These are phyloP conservation scores for Ophiocordyceps camponoti-floridani DNA, from an alignment of 2,329 filamentous ascomycete genomes.

Conservation along the genomic window DNA sequence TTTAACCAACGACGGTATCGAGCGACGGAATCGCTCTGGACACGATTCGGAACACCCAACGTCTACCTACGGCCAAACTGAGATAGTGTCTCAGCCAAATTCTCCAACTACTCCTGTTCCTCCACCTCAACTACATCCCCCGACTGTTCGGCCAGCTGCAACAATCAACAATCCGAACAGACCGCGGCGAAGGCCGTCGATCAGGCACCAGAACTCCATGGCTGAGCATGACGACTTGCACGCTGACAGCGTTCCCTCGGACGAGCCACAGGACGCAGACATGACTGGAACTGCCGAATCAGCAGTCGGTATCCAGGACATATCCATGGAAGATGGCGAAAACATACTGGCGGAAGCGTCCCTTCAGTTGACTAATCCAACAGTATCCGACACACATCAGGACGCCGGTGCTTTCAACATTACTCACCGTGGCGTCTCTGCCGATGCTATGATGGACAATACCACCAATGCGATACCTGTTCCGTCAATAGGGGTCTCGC, in stretches of 20 bases:
- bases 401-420: conserved; percentile 89
- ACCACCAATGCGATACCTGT: conserved; percentile 47
- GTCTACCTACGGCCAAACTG: conserved; percentile 53
- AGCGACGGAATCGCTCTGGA: conserved; percentile 64
- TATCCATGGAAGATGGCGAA: conserved; percentile 61
- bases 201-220: conserved; percentile 82
- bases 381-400: conserved; percentile 61
- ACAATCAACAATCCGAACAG: conserved; percentile 35
- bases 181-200: conserved; percentile 58
- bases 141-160: conserved; percentile 33
- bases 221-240: conserved; percentile 76
- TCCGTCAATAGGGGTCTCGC: conserved; percentile 54
- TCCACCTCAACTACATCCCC: conserved; percentile 39
- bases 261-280: conserved; percentile 58
- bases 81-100: conserved; percentile 72
- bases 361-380: conserved; percentile 58
- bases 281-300: conserved; percentile 66
- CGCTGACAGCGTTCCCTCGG: conserved; percentile 65
- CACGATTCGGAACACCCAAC: conserved; percentile 69
- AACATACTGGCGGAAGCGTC: conserved; percentile 59
- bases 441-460: conserved; percentile 73
- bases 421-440: conserved; percentile 62
- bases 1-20: conserved; percentile 48
- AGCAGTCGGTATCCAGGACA: conserved; percentile 72
- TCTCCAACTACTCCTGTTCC: conserved; percentile 75